These are phyloP conservation scores for Delitschia confertaspora DNA, from an alignment of 495 filamentous ascomycete genomes.

Conservation along the genomic window DNA sequence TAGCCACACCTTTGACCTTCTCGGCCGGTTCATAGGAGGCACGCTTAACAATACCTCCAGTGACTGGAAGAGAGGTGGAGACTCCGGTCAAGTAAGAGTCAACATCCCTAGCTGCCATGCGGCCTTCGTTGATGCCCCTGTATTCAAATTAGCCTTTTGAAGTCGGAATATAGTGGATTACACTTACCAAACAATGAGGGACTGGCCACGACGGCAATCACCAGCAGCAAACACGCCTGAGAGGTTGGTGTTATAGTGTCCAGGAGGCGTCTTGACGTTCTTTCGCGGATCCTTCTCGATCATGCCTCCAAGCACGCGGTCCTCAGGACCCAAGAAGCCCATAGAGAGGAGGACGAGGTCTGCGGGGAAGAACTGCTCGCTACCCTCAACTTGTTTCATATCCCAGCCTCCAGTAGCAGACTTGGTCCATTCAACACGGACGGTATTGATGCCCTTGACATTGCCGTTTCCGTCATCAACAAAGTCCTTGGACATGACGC, in stretches of 20 bases:
- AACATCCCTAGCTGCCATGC: constrained; percentile 87
- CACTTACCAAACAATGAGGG: constrained; percentile 92
- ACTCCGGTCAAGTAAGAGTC: constrained; percentile 74
- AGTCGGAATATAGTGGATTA: background rate
- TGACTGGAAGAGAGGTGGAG: constrained; percentile 76
- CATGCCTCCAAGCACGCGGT: constrained; percentile 71
- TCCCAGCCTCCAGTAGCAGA: constrained; percentile 88
- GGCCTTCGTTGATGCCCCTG: constrained; percentile 98
- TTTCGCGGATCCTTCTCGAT: constrained; percentile 90
- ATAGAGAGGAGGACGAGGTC: constrained; percentile 95
- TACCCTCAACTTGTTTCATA: constrained; percentile 96
- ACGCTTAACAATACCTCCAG: constrained; percentile 86
- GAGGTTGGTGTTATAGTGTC: constrained; percentile 81
- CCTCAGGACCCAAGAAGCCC: constrained; percentile 97
- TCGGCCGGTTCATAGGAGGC: constrained; percentile 52
- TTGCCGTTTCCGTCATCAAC: constrained; percentile 82
- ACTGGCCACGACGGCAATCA: constrained; percentile 94
- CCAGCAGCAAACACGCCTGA: constrained; percentile 90
- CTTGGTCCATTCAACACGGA: constrained; percentile 96
- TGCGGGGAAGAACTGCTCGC: constrained; percentile 94
- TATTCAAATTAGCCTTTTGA: background rate
- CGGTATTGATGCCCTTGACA: constrained; percentile 95
- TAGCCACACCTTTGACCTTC: constrained; percentile 28
- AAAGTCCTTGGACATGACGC: constrained; percentile 98
- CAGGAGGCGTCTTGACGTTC: constrained; percentile 94